Base-by-base conservation (phyloP, 257 asterid genomes). In the Buddleja alternifolia region DNA sequence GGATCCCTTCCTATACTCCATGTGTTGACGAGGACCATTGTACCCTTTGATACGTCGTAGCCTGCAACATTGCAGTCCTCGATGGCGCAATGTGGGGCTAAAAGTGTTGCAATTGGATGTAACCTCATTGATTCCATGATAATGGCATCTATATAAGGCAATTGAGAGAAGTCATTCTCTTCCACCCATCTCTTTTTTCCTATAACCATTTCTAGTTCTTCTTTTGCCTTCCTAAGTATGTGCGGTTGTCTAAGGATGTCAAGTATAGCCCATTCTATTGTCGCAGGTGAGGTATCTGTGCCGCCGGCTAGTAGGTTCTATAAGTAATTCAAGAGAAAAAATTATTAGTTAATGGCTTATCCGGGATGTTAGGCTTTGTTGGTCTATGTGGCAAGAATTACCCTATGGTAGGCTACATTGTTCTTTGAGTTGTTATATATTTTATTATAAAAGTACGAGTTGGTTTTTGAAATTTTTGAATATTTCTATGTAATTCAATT, bases 1-100 rank as follows among this genome's bases (percentile, higher is more conserved):
- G 57, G 75, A 9, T 75, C 75, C 47, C 84, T 71, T 19, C 77
- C 74, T 21, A 75, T 68, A 68, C 78, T 70, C 76, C 78, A 79
- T 0, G 65, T 4, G 7, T 80, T 75, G 20, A 76, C 23, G 0
- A 75, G n/a, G 17, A 80, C 58, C 0, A 14, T 75, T 0, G 81
- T 79, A 2, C 84, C 78, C 62, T 71, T 75, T 12, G 64, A 12
- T 9, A 79, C 37, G 57, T 72, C 47, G 67, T 72, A 80, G 11
- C 82, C 82, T 21, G 63, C 71, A 4, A 80, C 72, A 0, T 73
- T 66, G 46, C 78, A 70, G 56, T 80, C 85, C 10, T 73, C 57
- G 6, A 58, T 52, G n/a, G 83, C 25, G 29, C 20, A 66, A 59
- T 68, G 76, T 0, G 85, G 83, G 2, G 64, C 60, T 46, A 81